phyloP scores from a whole-genome alignment of 202 grass and related monocot genomes.

The Zizania palustris region DNA sequence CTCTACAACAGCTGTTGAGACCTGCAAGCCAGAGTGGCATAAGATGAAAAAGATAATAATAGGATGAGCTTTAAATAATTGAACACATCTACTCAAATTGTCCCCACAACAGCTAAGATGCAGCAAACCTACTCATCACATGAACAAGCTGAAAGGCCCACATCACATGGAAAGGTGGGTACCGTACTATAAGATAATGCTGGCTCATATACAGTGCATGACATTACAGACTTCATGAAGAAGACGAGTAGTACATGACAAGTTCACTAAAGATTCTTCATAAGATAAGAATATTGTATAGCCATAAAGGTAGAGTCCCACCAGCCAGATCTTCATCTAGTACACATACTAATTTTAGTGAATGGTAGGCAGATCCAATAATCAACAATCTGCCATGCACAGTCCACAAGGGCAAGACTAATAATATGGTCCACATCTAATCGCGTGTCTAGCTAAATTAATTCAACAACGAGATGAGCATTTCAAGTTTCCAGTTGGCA shows the following conservation, averaged over 20 bases:
- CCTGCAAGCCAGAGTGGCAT: slow-evolving; percentile 61
- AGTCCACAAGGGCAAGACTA: background rate
- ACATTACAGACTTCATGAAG: slow-evolving; percentile 16
- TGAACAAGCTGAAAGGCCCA: slow-evolving; percentile 41
- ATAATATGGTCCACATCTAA: slow-evolving; percentile 10
- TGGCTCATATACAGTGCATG: slow-evolving; percentile 28
- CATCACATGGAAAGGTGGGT: slow-evolving; percentile 33
- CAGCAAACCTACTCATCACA: slow-evolving; percentile 42
- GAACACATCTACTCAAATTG: slow-evolving; percentile 10
- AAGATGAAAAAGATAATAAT: slow-evolving; percentile 31
- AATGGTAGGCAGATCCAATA: slow-evolving; percentile 17
- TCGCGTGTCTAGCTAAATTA: background rate
- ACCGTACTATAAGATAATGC: slow-evolving; percentile 32
- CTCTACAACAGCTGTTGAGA: slow-evolving; percentile 97
- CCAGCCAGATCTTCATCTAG: background rate
- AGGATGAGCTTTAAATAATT: slow-evolving; percentile 23
- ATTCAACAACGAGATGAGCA: background rate
- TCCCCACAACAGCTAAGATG: slow-evolving; percentile 52
- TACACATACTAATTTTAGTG: slow-evolving; percentile 13
- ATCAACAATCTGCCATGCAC: background rate
- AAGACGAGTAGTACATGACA: background rate
- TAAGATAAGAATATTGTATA: slow-evolving; percentile 1
- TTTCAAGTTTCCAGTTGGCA: background rate
- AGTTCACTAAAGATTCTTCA: slow-evolving; percentile 2
- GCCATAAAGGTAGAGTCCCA: slow-evolving; percentile 19